Base-by-base conservation (phyloP, 2,329 filamentous ascomycete genomes). In the Pseudocercospora cruenta region DNA sequence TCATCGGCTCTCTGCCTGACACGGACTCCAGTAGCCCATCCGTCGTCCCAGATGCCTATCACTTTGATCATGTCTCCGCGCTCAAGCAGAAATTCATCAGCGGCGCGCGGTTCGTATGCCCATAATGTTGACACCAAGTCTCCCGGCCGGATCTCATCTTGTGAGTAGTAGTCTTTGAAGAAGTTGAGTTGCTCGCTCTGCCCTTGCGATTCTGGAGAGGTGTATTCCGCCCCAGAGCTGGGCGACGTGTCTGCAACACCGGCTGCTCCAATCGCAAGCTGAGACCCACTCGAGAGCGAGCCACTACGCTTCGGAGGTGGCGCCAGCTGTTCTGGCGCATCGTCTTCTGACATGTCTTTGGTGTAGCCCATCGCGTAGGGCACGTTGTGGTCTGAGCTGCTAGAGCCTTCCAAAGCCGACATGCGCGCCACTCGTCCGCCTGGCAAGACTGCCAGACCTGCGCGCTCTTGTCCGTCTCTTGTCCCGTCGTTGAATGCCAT, bases 121-220 rank as follows among this genome's bases (percentile, higher is more conserved):
- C 95, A 99, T 14, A 99, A 86, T 2, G 93, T 92, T 14, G 95
- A 88, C 49, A 99, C 94, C 66, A 91, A 90, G 74, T 98, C 94
- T 64, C 92, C 91, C 0, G 94, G 91, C 74, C 94, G 92, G 65
- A 99, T 97, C 73, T 98, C 94, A 74, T 98, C 95, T 73, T 94
- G 90, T 1, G 94, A 98, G 77, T 99, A 99, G 80, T 99, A 99
- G 79, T 99, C 95, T 77, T 97, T 97, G 87, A 99, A 99, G 76
- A 93, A 97, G 3, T 92, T 90, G 62, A 99, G 82, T 78, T 98
- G 95, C 80, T 99, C 95, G 0, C 94, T 98, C 77, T 97, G 93
- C 66, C 94, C 93, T 73, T 93, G 97, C 26, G 90, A 93, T 73
- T 91, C 91, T 0, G 93, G 93, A 3, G 94, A 97, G 2, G 94